A percentile compares a stretch with the other conserved stretches of the same genome.
Evolutionary conservation across 345 rosid species (phyloP).

Genomic region (Noccaea bulbosa): DNA sequence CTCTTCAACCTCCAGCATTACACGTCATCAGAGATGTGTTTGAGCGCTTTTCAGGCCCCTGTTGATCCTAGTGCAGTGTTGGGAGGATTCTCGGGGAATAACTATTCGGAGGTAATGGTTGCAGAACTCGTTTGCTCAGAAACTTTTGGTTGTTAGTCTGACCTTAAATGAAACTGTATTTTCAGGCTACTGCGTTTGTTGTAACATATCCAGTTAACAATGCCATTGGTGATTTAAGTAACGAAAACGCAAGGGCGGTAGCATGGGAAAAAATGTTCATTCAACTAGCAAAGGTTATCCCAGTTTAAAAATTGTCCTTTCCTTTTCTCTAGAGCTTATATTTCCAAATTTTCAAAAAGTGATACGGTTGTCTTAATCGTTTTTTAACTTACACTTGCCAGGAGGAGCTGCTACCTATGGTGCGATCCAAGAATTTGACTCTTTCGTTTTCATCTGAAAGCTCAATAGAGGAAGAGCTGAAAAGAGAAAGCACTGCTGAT

Average conservation of each 20-base stretch:
- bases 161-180: conserved; percentile 31
- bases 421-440: conserved; percentile 71
- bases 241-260: conserved; percentile 66
- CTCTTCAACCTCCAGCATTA: conserved; percentile 67
- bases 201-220: conserved; percentile 92
- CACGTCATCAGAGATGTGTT: conserved; percentile 78
- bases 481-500: conserved; percentile 97
- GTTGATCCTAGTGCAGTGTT: conserved; percentile 94
- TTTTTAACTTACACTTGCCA: conserved; percentile 46
- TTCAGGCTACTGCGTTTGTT: conserved; percentile 93
- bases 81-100: conserved; percentile 91
- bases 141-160: conserved; percentile 26
- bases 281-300: conserved; percentile 78
- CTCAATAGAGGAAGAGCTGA: conserved; percentile 95
- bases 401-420: conserved; percentile 78
- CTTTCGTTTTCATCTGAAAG: conserved; percentile 96
- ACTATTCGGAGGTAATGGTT: conserved; percentile 80
- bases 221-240: conserved; percentile 63
- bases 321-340: conserved; percentile 17
- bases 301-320: not conserved
- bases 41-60: conserved; percentile 94
- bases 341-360: not conserved
- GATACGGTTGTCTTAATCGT: conserved; percentile 7
- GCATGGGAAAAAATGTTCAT: conserved; percentile 97
- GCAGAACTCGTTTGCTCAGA: conserved; percentile 33